Conservation (phyloP, 2,329 filamentous ascomycete species). For the Aspergillus sp. region DNA sequence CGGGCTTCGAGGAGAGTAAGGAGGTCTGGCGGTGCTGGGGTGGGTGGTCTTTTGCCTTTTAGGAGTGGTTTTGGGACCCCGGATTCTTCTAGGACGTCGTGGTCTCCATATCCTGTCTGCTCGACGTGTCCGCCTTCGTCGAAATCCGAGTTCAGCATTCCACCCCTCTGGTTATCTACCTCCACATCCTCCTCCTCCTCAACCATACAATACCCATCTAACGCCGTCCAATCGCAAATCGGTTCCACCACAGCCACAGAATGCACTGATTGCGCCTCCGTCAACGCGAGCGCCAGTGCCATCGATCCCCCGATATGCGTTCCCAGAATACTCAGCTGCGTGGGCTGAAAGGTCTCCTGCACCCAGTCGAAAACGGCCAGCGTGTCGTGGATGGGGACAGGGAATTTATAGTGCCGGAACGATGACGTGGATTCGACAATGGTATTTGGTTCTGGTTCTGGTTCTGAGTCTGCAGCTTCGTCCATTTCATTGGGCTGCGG, state of each 20-base stretch:
- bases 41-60: constrained; percentile 9
- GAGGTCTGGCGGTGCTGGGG: constrained; percentile 22
- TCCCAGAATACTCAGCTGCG: constrained; percentile 24
- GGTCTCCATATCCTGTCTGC: too few relatives aligned
- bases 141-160: background rate
- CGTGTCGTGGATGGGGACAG: constrained; percentile 33
- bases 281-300: constrained; percentile 37
- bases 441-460: background rate
- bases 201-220: constrained; percentile 33
- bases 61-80: background rate
- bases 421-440: too few relatives aligned
- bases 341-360: constrained; percentile 21
- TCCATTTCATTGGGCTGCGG: background rate
- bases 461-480: background rate
- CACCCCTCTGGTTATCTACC: background rate
- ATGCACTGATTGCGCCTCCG: constrained; percentile 26
- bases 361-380: constrained; percentile 34
- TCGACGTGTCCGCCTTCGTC: background rate
- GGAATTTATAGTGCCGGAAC: constrained; percentile 22
- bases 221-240: constrained; percentile 31
- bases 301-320: constrained; percentile 34
- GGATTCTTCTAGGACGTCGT: too few relatives aligned
- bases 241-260: constrained; percentile 29
- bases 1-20: constrained; percentile 29
- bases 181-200: background rate